phyloP scores from a whole-genome alignment of 2,329 filamentous ascomycete genomes.

The Aspergillus neoniger region DNA sequence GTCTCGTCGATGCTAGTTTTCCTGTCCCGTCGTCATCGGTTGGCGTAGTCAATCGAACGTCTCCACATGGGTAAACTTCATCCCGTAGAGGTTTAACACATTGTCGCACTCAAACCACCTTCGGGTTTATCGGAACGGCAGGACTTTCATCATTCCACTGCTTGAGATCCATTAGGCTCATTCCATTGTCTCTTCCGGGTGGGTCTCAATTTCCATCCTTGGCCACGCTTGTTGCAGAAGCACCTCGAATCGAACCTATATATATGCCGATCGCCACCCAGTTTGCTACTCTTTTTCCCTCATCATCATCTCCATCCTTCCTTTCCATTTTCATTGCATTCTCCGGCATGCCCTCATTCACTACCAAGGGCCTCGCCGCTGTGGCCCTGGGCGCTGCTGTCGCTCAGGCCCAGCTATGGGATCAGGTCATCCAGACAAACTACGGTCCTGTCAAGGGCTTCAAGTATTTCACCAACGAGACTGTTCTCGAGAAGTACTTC shows the following conservation, averaged over 20 bases:
- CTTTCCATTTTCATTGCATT: not conserved
- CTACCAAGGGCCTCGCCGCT: conserved; percentile 9
- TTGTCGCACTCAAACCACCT: not conserved
- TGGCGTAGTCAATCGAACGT: not conserved
- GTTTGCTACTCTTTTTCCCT: not conserved
- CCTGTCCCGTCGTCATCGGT: not conserved
- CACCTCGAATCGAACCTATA: not conserved
- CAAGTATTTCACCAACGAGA: conserved; percentile 24
- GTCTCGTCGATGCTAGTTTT: not conserved
- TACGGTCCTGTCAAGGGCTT: conserved; percentile 24
- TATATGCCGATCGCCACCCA: not conserved
- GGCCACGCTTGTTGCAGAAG: not conserved
- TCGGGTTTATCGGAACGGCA: not conserved
- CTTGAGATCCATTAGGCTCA: not conserved
- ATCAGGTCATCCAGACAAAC: conserved; percentile 20
- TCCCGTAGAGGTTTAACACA: not conserved
- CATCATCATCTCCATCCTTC: not conserved
- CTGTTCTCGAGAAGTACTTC: conserved; percentile 22
- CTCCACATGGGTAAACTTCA: not conserved
- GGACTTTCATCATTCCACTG: not conserved
- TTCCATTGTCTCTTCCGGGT: not conserved
- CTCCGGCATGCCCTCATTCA: not conserved
- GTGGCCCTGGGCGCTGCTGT: conserved; percentile 10
- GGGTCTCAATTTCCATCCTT: not conserved
- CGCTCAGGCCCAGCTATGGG: conserved; percentile 23